Conservation (phyloP, 2,329 filamentous ascomycete genomes). For the Macrophomina tecta region DNA sequence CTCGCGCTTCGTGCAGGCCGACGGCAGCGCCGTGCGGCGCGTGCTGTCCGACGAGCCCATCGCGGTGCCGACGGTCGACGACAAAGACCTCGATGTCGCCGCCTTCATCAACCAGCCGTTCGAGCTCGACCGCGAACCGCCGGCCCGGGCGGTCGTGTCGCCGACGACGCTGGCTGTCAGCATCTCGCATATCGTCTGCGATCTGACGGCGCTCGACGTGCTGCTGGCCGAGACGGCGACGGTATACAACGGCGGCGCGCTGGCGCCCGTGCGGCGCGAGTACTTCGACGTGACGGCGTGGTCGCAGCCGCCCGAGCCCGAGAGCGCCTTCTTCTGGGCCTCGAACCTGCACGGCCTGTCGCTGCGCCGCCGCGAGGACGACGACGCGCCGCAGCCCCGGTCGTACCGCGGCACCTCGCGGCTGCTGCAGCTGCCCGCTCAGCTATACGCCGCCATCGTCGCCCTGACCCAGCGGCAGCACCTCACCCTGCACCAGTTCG, state of each 20-base stretch:
- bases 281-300: not conserved
- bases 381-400: too few species aligned
- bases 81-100: not conserved
- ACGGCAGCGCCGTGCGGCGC: not conserved
- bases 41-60: not conserved
- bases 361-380: too few species aligned
- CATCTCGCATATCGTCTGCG: slow-evolving; percentile 23
- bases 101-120: slow-evolving; percentile 5
- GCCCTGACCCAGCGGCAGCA: too few species aligned
- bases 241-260: not conserved
- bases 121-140: not conserved
- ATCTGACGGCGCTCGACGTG: not conserved
- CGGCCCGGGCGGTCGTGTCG: not conserved
- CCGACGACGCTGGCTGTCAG: not conserved
- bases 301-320: not conserved
- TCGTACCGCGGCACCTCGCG: too few species aligned
- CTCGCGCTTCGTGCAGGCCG: not conserved
- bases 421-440: too few species aligned
- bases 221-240: not conserved
- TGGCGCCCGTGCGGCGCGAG: not conserved
- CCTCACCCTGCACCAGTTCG: too few species aligned
- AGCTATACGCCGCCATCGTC: too few species aligned
- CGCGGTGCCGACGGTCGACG: not conserved
- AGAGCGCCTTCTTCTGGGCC: slow-evolving; percentile 1
- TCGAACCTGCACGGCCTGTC: too few species aligned